A percentile compares a stretch with the other conserved stretches of the same genome.
Evolutionary conservation across 805 yeast species (phyloP).

Genomic region (Myxozyma neglecta): DNA sequence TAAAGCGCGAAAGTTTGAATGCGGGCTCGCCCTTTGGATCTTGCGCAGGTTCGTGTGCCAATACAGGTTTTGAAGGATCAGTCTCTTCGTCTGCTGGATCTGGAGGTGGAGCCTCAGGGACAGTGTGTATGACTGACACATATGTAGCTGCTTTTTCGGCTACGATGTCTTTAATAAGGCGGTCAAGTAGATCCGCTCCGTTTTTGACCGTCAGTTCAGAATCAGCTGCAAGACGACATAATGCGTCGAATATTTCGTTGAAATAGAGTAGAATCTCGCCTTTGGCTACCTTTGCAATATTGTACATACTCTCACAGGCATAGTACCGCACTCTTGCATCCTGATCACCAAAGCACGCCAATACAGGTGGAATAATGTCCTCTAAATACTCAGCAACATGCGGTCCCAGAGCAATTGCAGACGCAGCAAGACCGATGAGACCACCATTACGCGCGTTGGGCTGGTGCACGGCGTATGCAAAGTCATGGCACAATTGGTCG

Average conservation of each 20-base stretch:
- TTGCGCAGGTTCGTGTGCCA: constrained; percentile 38
- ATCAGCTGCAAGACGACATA: constrained; percentile 55
- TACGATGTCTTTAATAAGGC: constrained; percentile 89
- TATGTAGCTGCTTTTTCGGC: constrained; percentile 91
- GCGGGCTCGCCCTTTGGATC: constrained; percentile 56
- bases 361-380: constrained; percentile 85
- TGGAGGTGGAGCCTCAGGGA: constrained; percentile 22
- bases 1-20: constrained; percentile 80
- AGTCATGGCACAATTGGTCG: constrained; percentile 71
- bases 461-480: constrained; percentile 79
- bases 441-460: constrained; percentile 94
- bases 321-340: constrained; percentile 96
- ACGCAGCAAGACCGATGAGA: constrained; percentile 91
- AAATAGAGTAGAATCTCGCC: constrained; percentile 90
- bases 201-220: constrained; percentile 86
- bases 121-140: constrained; percentile 61
- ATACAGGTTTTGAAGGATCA: constrained; percentile 37
- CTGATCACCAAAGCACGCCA: constrained; percentile 94
- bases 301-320: constrained; percentile 94
- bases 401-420: constrained; percentile 86
- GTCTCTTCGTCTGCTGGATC: constrained; percentile 24
- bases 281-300: constrained; percentile 93
- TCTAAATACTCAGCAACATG: constrained; percentile 83
- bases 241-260: constrained; percentile 91
- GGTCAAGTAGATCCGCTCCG: constrained; percentile 90